Evolutionary conservation across 257 asterid genomes (phyloP), one percentile per base, ranked within the genome.

Genomic region (Echites panduratus): DNA sequence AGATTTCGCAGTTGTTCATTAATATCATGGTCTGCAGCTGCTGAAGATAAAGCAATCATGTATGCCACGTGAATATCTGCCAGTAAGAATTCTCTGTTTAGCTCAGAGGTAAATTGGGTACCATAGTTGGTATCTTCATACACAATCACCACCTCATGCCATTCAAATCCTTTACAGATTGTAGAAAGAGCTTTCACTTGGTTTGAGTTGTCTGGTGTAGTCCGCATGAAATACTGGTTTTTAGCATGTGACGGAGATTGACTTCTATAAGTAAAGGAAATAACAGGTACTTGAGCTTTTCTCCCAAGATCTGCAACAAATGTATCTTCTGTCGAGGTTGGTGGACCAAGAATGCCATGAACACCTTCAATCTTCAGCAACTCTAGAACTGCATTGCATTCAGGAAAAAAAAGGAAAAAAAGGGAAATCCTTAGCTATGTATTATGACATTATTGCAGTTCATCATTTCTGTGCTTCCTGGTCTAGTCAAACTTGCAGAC

Each of bases 321-420:
- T 8, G 73, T 35, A 35, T 82, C 84, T 44, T 80, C 84, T 2
- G 68, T 49, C 26, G 79, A 66, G 26, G 17, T 74, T 56, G 78
- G 82, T 27, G 82, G 85, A 20, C 87, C 87, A 45, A 89, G 44
- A 24, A 89, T 74, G 24, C 88, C 90, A n/a, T 79, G 84, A 54
- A 84, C 93, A 76, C 76, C 67, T 68, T 89, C 91, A 8, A 80
- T 59, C 78, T 84, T 66, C 77, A 87, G 68, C 66, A 89, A 76
- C 20, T 84, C 89, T 5, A 75, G 41, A 79, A 66, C 93, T 87
- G 85, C 82, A 81, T 29, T 67, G 49, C 12, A 45, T 45, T 45
- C 49, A 45, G 49, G 2, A 9, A 9, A 45, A 45, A 41, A 41
- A n/a, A n/a, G n/a, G n/a, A n/a, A n/a, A n/a, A n/a, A n/a, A n/a